Conservation (phyloP, 108 stramenopile species). For the Hondaea fermentalgiana region DNA sequence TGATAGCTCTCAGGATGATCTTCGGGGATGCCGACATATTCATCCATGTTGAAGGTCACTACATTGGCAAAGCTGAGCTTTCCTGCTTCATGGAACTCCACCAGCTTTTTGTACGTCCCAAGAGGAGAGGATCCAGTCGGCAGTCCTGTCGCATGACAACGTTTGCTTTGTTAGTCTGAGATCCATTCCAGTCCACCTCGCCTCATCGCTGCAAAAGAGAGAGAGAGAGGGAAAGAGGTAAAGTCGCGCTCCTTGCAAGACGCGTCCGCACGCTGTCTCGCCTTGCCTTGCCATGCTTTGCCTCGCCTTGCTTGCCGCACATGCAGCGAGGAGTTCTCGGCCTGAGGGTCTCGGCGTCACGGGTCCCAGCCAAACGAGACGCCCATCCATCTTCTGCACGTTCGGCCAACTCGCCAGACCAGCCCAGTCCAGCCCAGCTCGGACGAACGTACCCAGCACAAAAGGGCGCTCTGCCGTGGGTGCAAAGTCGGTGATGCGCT, state of each 20-base stretch:
- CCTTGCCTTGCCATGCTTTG: no score
- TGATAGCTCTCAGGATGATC: conserved; percentile 25
- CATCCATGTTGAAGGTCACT: conserved; percentile 32
- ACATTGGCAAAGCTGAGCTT: conserved; percentile 8
- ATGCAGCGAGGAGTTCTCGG: no score
- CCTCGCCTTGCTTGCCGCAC: no score
- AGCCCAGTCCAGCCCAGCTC: neutral
- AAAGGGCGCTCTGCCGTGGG: conserved; percentile 12
- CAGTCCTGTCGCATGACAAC: neutral
- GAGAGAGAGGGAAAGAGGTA: no score
- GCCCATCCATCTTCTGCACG: neutral
- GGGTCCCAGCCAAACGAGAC: neutral
- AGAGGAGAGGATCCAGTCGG: conserved; percentile 30
- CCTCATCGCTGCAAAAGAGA: no score
- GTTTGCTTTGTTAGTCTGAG: neutral
- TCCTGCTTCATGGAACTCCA: conserved; percentile 5
- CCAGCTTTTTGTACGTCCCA: conserved; percentile 19
- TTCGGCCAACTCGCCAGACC: neutral
- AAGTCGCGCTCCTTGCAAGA: no score
- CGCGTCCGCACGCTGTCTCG: no score
- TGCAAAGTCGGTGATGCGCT: neutral
- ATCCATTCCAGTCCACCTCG: neutral
- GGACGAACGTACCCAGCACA: neutral
- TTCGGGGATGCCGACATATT: conserved; percentile 23
- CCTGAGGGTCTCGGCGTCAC: neutral